Conservation (phyloP, 768 basidiomycete genomes). For the Leccinum broughii region DNA sequence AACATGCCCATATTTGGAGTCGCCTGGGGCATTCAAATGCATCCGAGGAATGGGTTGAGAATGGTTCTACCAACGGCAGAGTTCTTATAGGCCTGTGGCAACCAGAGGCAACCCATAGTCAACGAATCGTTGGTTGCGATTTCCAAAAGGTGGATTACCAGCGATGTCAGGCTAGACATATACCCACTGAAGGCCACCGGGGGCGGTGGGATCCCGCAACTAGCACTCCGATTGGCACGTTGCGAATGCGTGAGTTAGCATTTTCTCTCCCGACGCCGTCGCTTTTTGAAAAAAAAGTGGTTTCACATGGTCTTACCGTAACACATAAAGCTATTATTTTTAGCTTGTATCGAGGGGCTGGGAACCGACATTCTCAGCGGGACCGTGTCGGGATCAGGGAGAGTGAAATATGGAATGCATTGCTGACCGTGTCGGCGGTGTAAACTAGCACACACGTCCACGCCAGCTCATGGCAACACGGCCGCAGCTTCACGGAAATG, state of each 20-base stretch:
- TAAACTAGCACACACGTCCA: constrained; percentile 12
- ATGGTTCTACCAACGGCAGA: background rate
- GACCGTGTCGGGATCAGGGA: background rate
- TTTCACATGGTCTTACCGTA: background rate
- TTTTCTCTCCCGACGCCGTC: background rate
- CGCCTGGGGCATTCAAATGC: constrained; percentile 11
- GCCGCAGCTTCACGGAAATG: constrained; percentile 3
- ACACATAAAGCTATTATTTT: background rate
- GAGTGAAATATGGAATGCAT: background rate
- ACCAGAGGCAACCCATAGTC: too few species aligned
- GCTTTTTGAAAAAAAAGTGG: background rate
- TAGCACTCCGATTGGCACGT: background rate
- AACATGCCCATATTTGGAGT: constrained; percentile 12
- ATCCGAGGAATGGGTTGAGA: background rate
- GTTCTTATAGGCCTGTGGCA: background rate
- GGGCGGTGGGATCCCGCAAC: background rate
- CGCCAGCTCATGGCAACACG: constrained; percentile 1
- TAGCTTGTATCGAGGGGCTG: background rate
- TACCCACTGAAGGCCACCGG: background rate
- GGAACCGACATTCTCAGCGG: constrained; percentile 1
- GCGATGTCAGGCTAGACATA: background rate
- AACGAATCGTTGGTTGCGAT: background rate
- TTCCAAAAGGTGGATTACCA: background rate
- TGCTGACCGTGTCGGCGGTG: constrained; percentile 7
- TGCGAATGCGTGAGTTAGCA: too few species aligned